These are phyloP conservation scores for Chlamydomonas eustigma DNA, from an alignment of 139 green algal genomes.

Conservation along the genomic window DNA sequence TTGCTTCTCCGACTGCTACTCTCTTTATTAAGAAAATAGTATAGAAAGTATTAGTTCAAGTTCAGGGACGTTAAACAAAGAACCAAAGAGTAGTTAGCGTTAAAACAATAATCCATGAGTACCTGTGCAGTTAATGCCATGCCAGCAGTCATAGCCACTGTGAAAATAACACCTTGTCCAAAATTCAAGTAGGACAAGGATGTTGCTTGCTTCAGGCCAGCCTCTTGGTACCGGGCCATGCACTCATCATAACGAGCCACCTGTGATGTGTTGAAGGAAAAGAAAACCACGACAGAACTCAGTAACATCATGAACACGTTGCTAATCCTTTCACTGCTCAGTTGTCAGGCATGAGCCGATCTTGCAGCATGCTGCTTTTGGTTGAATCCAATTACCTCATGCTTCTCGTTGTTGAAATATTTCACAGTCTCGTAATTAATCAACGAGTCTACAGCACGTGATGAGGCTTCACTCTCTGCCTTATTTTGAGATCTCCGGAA, in stretches of 20 bases:
- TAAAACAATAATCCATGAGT: too few species aligned
- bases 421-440: slow-evolving; percentile 98
- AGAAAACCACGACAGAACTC: too few species aligned
- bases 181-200: slow-evolving; percentile 90
- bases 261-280: too few species aligned
- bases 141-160: slow-evolving; percentile 76
- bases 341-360: too few species aligned
- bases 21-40: neutral
- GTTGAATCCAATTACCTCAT: too few species aligned
- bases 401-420: slow-evolving; percentile 87
- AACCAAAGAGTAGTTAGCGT: too few species aligned
- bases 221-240: slow-evolving; percentile 53
- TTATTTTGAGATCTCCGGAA: slow-evolving; percentile 88
- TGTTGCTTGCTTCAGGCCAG: slow-evolving; percentile 8
- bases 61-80: too few species aligned
- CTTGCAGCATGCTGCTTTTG: too few species aligned
- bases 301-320: too few species aligned
- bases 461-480: slow-evolving; percentile 62
- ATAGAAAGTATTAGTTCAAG: too few species aligned
- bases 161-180: slow-evolving; percentile 92
- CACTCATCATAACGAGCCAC: slow-evolving; percentile 72
- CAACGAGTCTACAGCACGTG: slow-evolving; percentile 78
- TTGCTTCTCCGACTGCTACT: slow-evolving; percentile 65
- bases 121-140: slow-evolving; percentile 64
- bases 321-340: too few species aligned